Base-by-base conservation (phyloP, 2,329 filamentous ascomycete species). In the Periconia sp. region DNA sequence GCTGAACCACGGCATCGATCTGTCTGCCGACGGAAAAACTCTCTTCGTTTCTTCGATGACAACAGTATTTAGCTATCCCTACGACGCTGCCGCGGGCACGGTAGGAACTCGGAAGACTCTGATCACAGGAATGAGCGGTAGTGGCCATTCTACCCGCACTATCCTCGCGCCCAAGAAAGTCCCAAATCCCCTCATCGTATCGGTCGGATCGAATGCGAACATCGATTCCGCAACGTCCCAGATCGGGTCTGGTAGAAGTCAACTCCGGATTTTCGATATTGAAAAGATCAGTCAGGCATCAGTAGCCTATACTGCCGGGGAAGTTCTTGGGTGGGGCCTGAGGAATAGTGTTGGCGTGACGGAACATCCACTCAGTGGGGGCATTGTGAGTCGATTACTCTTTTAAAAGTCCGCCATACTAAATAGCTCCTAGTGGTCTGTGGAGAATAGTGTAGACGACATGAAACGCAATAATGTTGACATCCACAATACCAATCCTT, bases 401-500 rank as follows among this genome's bases (percentile, higher is more conserved):
- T n/a, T n/a, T 13, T 24, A 19, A 5, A 8, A 3, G n/a, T 21
- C 16, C 15, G 17, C 7, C 13, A 24, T 17, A 6, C 2, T 23
- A 4, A 15, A 22, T 7, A 15, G 22, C 11, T 32, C 18, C 21
- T 43, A 65, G 65, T 60, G 53, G 47, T 50, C 50, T 9, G 83
- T 88, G n/a, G 85, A 88, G 65, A 89, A 88, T 64, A 82, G 80
- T 1, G 81, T 81, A 9, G 85, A 88, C 62, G 64, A 84, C 28
- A 73, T 87, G 21, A 68, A 65, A 7, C 77, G 84, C 15, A 63
- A 76, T 40, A 78, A 76, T 10, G 56, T 73, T 10, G 82, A 87
- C 48, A 76, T 87, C 26, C 82, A 86, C 58, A 63, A 78, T 43
- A 74, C 85, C 50, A 88, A 88, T 60, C 86, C 86, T 0, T 86